Base-by-base conservation (phyloP, 139 green algal genomes). In the Closterium sp. region DNA sequence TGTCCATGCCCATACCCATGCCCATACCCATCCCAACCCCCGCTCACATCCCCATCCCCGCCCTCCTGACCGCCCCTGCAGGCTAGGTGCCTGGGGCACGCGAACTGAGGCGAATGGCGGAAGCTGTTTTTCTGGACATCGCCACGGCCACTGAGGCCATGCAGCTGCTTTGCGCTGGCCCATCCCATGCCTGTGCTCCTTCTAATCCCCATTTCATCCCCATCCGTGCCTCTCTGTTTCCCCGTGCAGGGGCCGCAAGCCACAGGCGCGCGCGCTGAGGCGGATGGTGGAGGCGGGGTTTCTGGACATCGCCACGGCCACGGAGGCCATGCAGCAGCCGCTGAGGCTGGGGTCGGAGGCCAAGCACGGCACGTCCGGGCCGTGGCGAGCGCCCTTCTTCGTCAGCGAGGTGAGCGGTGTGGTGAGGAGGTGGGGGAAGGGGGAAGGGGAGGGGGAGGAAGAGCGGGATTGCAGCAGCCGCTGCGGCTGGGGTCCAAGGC, bases 341-440 rank as follows among this genome's bases (percentile, higher is more conserved):
- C 62, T 94, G 31, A 42, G 91, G 9, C 89, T 94, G 32, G 92
- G 88, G 2, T 89, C 91, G 27, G 91, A 92, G 88, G 92, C 45
- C 29, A 92, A 90, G 89, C 31, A 28, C n/a, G 92, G 92, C 27
- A 91, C 5, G 29, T 93, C 85, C 4, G 93, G 89, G 24, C 95
- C 95, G 30, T 97, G 94, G 86, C 90, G 94, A 9, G 95, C 95
- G 6, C 95, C 95, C 4, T 97, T 93, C 84, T 97, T 97, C 87
- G 95, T 97, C 85, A 93, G 86, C 34, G 93, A 97, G 92, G 95
- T 95, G 38, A 38, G 91, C 6, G 62, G 38, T 50, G 38, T 50
- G 38, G 7, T 50, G 38, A 9, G 38, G 38, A 50, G 38, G 38
- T 50, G 38, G 38, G 38, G 38, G 38, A 50, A 9, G 38, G 32